Evolutionary conservation across 192 early-diverging fungal genomes (phyloP).

Genomic region (Helicostylum pulchrum): DNA sequence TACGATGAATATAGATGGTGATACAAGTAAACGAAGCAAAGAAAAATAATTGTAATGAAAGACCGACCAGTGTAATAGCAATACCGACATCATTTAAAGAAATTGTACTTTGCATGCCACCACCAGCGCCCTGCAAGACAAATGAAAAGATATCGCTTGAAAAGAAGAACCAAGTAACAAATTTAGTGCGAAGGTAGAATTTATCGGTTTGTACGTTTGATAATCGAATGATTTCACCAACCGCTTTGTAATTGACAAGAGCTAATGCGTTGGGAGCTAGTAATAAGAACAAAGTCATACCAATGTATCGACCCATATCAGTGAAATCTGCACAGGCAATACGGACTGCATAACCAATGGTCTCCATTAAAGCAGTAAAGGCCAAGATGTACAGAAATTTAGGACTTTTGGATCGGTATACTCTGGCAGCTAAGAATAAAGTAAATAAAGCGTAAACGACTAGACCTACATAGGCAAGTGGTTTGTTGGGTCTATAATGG

Average conservation of each 20-base stretch:
- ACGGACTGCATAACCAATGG: slow-evolving; percentile 38
- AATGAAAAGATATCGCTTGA: slow-evolving; percentile 46
- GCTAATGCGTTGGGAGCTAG: slow-evolving; percentile 48
- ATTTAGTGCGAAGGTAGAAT: slow-evolving; percentile 36
- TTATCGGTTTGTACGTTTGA: slow-evolving; percentile 4
- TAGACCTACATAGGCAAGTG: neutral
- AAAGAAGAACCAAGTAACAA: slow-evolving; percentile 49
- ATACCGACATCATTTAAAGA: neutral
- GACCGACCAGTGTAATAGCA: slow-evolving; percentile 7
- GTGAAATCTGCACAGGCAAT: slow-evolving; percentile 35
- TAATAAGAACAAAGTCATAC: slow-evolving; percentile 38
- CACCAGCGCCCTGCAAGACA: slow-evolving; percentile 28
- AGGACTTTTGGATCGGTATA: slow-evolving; percentile 1
- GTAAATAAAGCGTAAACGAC: slow-evolving; percentile 1
- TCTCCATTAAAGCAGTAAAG: slow-evolving; percentile 37
- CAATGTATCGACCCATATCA: slow-evolving; percentile 35
- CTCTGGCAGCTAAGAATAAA: neutral
- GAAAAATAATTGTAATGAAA: slow-evolving; percentile 2
- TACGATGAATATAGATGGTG: slow-evolving; percentile 5
- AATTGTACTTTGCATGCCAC: neutral
- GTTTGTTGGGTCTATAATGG: neutral
- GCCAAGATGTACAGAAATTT: slow-evolving; percentile 9
- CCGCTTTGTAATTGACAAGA: slow-evolving; percentile 44
- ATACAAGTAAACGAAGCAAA: slow-evolving; percentile 7
- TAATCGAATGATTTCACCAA: slow-evolving; percentile 34